These are phyloP conservation scores for Triticum turgidum DNA, from an alignment of 176 grass and related monocot species.

Conservation along the genomic window DNA sequence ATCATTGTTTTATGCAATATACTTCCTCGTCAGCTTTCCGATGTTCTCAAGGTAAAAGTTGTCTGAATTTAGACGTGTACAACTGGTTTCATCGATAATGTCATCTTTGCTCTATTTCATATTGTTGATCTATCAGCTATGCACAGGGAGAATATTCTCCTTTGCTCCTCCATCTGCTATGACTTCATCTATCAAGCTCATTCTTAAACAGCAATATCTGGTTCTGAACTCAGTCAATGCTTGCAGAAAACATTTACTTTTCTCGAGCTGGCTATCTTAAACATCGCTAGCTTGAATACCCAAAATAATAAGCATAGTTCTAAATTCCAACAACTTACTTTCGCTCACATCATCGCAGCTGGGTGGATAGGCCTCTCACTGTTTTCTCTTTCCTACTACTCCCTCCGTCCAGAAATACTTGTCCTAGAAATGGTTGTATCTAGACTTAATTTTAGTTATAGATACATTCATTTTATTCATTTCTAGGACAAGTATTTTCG, in stretches of 20 bases:
- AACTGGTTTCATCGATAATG: background rate
- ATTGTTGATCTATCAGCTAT: background rate
- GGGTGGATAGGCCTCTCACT: background rate
- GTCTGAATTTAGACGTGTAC: background rate
- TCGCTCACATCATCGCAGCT: background rate
- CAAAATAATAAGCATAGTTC: background rate
- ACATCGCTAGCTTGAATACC: no score
- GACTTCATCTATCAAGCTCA: background rate
- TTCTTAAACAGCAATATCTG: background rate
- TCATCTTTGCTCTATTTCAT: background rate
- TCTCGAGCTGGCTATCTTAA: no score
- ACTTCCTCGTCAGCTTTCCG: conserved; percentile 96
- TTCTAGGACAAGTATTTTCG: no score
- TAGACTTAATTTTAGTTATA: no score
- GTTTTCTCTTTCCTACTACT: background rate
- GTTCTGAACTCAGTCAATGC: background rate
- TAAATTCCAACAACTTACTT: background rate
- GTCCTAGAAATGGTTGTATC: no score
- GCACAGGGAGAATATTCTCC: background rate
- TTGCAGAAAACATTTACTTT: background rate
- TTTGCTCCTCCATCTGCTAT: background rate
- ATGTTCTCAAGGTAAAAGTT: conserved; percentile 86
- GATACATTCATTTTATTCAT: no score
- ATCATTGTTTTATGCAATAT: conserved; percentile 95
- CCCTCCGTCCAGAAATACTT: no score